These are phyloP conservation scores for Haplographium delicatum DNA, from an alignment of 495 filamentous ascomycete genomes.

Conservation along the genomic window DNA sequence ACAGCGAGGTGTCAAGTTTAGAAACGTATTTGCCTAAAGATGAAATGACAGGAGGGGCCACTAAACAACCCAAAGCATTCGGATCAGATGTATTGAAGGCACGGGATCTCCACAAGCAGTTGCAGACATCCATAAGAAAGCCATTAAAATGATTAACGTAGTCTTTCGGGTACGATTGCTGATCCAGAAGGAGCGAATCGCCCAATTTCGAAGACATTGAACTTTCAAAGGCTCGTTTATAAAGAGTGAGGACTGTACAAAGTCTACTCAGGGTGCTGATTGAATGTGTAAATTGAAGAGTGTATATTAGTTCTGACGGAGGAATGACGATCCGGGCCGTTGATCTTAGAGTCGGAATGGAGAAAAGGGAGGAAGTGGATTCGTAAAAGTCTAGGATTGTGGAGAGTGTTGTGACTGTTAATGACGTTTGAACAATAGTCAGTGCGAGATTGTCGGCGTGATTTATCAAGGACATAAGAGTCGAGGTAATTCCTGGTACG, in stretches of 20 bases:
- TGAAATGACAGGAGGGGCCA: slow-evolving; percentile 43
- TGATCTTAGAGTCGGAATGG: slow-evolving; percentile 41
- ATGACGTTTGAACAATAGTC: slow-evolving; percentile 49
- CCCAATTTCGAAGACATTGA: slow-evolving; percentile 39
- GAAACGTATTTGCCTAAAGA: slow-evolving; percentile 42
- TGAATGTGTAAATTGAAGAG: slow-evolving; percentile 58
- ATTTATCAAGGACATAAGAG: slow-evolving; percentile 42
- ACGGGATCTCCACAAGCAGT: slow-evolving; percentile 75
- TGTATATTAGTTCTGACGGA: slow-evolving; percentile 62
- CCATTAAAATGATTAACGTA: slow-evolving; percentile 74
- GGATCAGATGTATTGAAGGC: slow-evolving; percentile 63
- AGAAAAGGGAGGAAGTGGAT: slow-evolving; percentile 48
- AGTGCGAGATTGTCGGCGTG: slow-evolving; percentile 60
- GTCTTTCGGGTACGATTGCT: slow-evolving; percentile 36
- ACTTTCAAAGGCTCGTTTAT: slow-evolving; percentile 71
- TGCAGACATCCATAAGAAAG: slow-evolving; percentile 85
- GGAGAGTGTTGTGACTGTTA: slow-evolving; percentile 33
- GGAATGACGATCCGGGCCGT: slow-evolving; percentile 62
- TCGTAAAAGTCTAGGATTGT: slow-evolving; percentile 69
- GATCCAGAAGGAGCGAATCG: slow-evolving; percentile 16
- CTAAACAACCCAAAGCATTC: slow-evolving; percentile 69
- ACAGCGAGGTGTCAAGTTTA: slow-evolving; percentile 35
- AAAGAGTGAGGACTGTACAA: slow-evolving; percentile 58
- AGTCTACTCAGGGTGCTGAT: slow-evolving; percentile 63
- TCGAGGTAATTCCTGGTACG: slow-evolving; percentile 21